These are phyloP conservation scores for Fraxinus ornus DNA, from an alignment of 305 asterid species.

Conservation along the genomic window DNA sequence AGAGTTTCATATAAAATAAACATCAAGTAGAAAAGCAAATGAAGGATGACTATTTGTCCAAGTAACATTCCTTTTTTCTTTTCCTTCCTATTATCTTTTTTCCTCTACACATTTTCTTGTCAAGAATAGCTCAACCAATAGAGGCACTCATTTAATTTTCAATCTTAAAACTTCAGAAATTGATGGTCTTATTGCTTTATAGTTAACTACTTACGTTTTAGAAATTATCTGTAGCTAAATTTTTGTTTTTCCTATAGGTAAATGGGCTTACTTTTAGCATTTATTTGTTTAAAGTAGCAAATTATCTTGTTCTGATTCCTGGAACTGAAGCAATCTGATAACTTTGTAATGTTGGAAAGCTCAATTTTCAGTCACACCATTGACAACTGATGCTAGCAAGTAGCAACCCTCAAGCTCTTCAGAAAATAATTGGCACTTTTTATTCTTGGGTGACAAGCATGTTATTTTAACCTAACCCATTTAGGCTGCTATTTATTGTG, in stretches of 20 bases:
- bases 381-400: not conserved
- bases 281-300: not conserved
- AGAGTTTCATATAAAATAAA: not conserved
- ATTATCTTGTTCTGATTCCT: not conserved
- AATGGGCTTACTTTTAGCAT: not conserved
- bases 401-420: not conserved
- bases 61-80: not conserved
- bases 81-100: not conserved
- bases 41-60: not conserved
- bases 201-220: not conserved
- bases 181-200: not conserved
- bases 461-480: not conserved
- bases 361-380: not conserved
- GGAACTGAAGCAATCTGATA: not conserved
- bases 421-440: not conserved
- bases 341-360: not conserved
- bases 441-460: not conserved
- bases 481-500: not conserved
- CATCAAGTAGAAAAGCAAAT: not conserved
- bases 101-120: not conserved
- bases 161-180: not conserved
- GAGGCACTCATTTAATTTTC: not conserved
- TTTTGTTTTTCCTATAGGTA: not conserved
- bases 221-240: not conserved
- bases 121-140: not conserved